Conservation (phyloP, 345 rosid genomes). For the Gossypium stocksii region DNA sequence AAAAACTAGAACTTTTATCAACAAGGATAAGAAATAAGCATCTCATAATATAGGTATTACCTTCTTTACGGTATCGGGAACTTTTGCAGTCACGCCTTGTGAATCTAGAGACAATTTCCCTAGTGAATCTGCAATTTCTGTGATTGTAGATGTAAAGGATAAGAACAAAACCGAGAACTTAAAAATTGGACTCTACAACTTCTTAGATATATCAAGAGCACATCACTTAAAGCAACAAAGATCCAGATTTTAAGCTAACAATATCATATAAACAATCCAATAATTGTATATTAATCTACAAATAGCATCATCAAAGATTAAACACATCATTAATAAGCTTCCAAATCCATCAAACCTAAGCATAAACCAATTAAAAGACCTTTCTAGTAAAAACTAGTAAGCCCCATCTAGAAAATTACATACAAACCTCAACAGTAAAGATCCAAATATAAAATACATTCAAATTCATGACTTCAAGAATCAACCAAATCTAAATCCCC, state of each 20-base stretch:
- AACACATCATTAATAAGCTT: not conserved
- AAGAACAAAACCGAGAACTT: conserved; percentile 7
- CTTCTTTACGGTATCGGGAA: conserved; percentile 32
- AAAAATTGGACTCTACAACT: not conserved
- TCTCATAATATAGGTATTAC: conserved; percentile 23
- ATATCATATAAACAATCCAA: not conserved
- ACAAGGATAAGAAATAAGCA: not conserved
- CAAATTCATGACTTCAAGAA: not conserved
- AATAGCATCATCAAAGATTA: not conserved
- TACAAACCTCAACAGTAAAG: not conserved
- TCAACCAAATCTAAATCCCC: not conserved
- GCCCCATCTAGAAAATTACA: not conserved
- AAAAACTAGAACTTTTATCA: not conserved
- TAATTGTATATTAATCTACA: not conserved
- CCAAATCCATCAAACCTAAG: not conserved
- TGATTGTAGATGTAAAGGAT: conserved; percentile 30
- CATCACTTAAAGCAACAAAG: not conserved
- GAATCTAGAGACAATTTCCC: conserved; percentile 54
- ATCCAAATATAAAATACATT: not conserved
- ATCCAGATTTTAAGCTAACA: not conserved
- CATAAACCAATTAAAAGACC: not conserved
- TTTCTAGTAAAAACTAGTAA: not conserved
- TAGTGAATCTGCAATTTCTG: conserved; percentile 58
- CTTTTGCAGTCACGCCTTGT: conserved; percentile 34
- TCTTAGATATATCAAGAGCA: not conserved